These are phyloP conservation scores for Amborella trichopoda DNA, from an alignment of 164 flowering plant species.

Conservation along the genomic window DNA sequence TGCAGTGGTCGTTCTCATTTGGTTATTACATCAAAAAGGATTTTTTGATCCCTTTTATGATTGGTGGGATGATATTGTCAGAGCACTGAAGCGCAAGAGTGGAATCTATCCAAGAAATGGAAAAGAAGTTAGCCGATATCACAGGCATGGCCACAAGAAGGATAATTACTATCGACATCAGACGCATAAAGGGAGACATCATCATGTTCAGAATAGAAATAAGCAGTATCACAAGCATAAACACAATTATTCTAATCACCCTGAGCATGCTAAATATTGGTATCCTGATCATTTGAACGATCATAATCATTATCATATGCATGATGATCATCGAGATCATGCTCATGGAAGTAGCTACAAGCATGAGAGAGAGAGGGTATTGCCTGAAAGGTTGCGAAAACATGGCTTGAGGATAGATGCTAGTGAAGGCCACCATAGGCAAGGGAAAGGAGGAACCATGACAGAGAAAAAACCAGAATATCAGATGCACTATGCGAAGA, in stretches of 20 bases:
- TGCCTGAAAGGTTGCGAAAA: too few relatives aligned
- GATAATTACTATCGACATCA: slow-evolving; percentile 7
- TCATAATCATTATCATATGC: slow-evolving; percentile 39
- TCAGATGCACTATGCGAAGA: slow-evolving; percentile 17
- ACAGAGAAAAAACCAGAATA: slow-evolving; percentile 20
- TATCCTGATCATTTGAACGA: slow-evolving; percentile 35
- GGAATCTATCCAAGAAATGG: slow-evolving; percentile 12
- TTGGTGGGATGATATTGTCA: slow-evolving; percentile 75
- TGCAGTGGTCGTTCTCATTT: slow-evolving; percentile 64
- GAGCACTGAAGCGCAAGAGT: slow-evolving; percentile 9
- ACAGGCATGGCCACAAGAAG: slow-evolving; percentile 12
- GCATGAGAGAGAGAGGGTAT: not conserved
- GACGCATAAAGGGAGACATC: slow-evolving; percentile 23
- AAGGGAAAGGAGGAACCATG: slow-evolving; percentile 6
- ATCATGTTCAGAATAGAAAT: slow-evolving; percentile 16
- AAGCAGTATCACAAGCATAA: slow-evolving; percentile 15
- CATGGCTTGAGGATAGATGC: slow-evolving; percentile 6
- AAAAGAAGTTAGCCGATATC: slow-evolving; percentile 10
- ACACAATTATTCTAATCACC: slow-evolving; percentile 12
- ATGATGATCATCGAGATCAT: slow-evolving; percentile 13
- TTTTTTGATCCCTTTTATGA: slow-evolving; percentile 78
- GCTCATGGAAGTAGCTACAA: not conserved
- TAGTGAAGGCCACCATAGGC: slow-evolving; percentile 1
- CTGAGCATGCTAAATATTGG: slow-evolving; percentile 17
- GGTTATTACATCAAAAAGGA: slow-evolving; percentile 89